A percentile compares a stretch with the other conserved stretches of the same genome.
These are phyloP conservation scores for Tirmania nivea DNA, from an alignment of 495 filamentous ascomycete species.

Conservation along the genomic window DNA sequence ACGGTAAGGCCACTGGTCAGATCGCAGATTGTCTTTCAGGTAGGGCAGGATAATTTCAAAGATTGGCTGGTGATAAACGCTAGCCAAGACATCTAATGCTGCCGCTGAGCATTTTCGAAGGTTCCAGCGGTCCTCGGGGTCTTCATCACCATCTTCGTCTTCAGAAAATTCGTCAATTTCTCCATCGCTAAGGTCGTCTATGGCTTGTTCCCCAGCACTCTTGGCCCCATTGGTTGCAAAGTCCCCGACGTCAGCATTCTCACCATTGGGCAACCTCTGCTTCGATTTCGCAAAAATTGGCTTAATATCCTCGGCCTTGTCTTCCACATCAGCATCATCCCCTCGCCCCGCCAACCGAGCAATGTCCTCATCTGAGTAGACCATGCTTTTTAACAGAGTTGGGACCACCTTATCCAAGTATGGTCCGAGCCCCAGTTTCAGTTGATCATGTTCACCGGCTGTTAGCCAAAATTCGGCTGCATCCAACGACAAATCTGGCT, in stretches of 20 bases:
- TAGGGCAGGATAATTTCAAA: slow-evolving; percentile 86
- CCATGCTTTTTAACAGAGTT: slow-evolving; percentile 81
- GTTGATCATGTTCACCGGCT: slow-evolving; percentile 61
- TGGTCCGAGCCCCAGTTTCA: slow-evolving; percentile 51
- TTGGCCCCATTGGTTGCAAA: slow-evolving; percentile 26
- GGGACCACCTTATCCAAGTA: slow-evolving; percentile 73
- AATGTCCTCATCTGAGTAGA: slow-evolving; percentile 88
- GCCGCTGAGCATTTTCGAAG: slow-evolving; percentile 94
- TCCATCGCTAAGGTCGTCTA: slow-evolving; percentile 71
- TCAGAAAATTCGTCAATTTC: slow-evolving; percentile 64
- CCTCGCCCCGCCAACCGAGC: slow-evolving; percentile 56
- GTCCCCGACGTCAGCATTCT: slow-evolving; percentile 22
- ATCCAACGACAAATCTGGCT: slow-evolving; percentile 79
- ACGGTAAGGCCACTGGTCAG: slow-evolving; percentile 74
- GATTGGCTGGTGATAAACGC: slow-evolving; percentile 66
- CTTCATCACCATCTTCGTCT: slow-evolving; percentile 34
- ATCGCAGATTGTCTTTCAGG: slow-evolving; percentile 68
- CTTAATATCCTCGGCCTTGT: slow-evolving; percentile 76
- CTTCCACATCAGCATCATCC: slow-evolving; percentile 82
- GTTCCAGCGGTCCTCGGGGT: slow-evolving; percentile 88
- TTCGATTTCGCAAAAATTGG: slow-evolving; percentile 76
- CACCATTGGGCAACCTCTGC: slow-evolving; percentile 22
- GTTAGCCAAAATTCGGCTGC: slow-evolving; percentile 96
- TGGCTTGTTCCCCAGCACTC: slow-evolving; percentile 30
- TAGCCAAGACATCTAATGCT: slow-evolving; percentile 81